phyloP scores from a whole-genome alignment of 176 grass and related monocot species.

The Bromus sterilis region DNA sequence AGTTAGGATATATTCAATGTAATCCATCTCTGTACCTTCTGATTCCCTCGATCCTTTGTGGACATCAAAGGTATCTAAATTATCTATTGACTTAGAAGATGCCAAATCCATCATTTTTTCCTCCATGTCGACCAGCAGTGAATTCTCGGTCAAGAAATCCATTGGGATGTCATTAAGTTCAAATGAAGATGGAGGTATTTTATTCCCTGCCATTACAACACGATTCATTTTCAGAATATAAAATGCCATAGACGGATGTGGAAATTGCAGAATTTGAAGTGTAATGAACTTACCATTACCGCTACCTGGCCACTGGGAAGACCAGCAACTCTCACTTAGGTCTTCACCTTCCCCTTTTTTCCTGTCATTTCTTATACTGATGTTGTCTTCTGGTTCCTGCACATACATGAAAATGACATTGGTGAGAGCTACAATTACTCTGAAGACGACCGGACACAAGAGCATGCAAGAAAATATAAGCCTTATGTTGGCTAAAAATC shows the following conservation, averaged over 20 bases:
- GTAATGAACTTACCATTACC: slow-evolving; percentile 37
- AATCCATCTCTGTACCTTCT: slow-evolving; percentile 35
- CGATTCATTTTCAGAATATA: not conserved
- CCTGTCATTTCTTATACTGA: slow-evolving; percentile 24
- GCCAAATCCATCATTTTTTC: slow-evolving; percentile 39
- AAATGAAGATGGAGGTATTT: slow-evolving; percentile 25
- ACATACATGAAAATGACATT: slow-evolving; percentile 36
- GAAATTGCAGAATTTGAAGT: slow-evolving; percentile 7
- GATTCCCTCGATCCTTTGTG: slow-evolving; percentile 22
- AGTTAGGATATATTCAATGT: slow-evolving; percentile 49
- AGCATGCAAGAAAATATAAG: not conserved
- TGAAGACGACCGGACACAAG: not conserved
- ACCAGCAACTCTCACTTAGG: slow-evolving; percentile 50
- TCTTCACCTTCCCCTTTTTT: slow-evolving; percentile 40
- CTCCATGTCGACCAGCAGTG: slow-evolving; percentile 24
- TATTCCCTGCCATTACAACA: slow-evolving; percentile 34
- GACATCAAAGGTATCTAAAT: slow-evolving; percentile 34
- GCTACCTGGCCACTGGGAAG: slow-evolving; percentile 50
- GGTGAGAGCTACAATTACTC: not conserved
- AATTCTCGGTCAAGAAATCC: slow-evolving; percentile 24
- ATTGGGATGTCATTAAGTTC: slow-evolving; percentile 34
- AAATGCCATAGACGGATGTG: not conserved
- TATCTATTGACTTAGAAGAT: slow-evolving; percentile 38
- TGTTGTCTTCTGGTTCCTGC: slow-evolving; percentile 43
- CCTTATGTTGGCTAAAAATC: not conserved